Evolutionary conservation across 73 alveolate species (phyloP).

Genomic region (Paramecium primaurelia): DNA sequence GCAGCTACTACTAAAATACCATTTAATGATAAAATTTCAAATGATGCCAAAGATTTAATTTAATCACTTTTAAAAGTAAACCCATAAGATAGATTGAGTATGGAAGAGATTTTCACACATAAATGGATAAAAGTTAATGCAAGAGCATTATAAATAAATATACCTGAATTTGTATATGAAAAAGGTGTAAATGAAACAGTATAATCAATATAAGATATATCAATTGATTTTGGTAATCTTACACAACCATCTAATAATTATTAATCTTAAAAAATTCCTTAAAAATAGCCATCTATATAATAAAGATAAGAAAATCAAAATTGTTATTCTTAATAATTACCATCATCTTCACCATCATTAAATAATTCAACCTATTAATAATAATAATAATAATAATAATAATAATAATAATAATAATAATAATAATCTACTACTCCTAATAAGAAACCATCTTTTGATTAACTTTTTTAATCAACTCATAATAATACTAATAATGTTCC

Average conservation of each 20-base stretch:
- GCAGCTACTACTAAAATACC: constrained; percentile 21
- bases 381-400: not conserved
- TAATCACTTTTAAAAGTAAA: constrained; percentile 48
- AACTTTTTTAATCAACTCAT: not conserved
- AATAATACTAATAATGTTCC: not conserved
- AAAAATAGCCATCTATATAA: not conserved
- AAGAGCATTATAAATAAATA: not conserved
- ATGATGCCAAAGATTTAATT: constrained; percentile 70
- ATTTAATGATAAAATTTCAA: constrained; percentile 55
- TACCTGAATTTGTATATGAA: constrained; percentile 12
- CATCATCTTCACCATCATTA: not conserved
- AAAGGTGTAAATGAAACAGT: constrained; percentile 29
- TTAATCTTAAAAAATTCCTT: not conserved
- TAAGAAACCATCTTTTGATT: not conserved
- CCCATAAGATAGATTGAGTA: constrained; percentile 68
- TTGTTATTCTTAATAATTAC: not conserved
- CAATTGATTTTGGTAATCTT: not conserved
- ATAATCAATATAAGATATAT: constrained; percentile 20
- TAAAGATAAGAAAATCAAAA: constrained; percentile 36
- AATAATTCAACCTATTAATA: not conserved
- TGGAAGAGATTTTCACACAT: constrained; percentile 73
- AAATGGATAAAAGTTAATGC: constrained; percentile 69
- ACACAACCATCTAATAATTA: not conserved
- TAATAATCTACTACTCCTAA: not conserved
- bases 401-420: not conserved